Percentiles rank a stretch among this genome's conserved stretches.
These are phyloP conservation scores for Tricholoma terreum DNA, from an alignment of 768 basidiomycete genomes.

Conservation along the genomic window DNA sequence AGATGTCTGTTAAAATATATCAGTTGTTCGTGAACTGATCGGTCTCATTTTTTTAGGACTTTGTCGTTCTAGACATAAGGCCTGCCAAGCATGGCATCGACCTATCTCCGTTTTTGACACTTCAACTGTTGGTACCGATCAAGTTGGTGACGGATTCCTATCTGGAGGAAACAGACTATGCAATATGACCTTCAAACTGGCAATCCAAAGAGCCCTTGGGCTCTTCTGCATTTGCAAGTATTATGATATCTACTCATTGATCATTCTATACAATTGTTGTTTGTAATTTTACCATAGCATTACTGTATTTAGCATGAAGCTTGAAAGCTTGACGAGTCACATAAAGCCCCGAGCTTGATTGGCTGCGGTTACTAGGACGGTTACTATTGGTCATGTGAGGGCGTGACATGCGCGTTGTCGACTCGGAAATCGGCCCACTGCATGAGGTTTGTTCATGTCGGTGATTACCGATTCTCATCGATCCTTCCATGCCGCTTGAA, in stretches of 20 bases:
- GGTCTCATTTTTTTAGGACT: constrained; percentile 42
- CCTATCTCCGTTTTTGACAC: not conserved
- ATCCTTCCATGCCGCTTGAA: too few relatives aligned
- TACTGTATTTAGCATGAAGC: too few relatives aligned
- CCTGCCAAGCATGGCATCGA: constrained; percentile 26
- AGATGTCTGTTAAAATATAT: constrained; percentile 2
- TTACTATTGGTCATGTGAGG: not conserved
- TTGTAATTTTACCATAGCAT: too few relatives aligned
- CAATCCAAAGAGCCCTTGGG: too few relatives aligned
- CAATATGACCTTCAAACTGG: not conserved
- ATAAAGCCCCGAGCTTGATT: not conserved
- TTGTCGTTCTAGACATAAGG: constrained; percentile 44
- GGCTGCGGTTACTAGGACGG: not conserved
- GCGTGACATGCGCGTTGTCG: not conserved
- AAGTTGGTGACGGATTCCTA: constrained; percentile 2
- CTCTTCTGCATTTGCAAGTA: too few relatives aligned
- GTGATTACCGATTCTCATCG: too few relatives aligned
- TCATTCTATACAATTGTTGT: too few relatives aligned
- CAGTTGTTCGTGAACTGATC: not conserved
- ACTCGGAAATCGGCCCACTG: too few relatives aligned
- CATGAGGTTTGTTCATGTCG: too few relatives aligned
- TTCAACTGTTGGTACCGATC: not conserved
- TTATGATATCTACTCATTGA: too few relatives aligned
- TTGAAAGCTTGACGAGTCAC: not conserved
- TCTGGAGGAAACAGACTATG: not conserved